Percentiles rank a stretch among this genome's conserved stretches.
These are phyloP conservation scores for Knufia fluminis DNA, from an alignment of 2,329 filamentous ascomycete genomes.

Conservation along the genomic window DNA sequence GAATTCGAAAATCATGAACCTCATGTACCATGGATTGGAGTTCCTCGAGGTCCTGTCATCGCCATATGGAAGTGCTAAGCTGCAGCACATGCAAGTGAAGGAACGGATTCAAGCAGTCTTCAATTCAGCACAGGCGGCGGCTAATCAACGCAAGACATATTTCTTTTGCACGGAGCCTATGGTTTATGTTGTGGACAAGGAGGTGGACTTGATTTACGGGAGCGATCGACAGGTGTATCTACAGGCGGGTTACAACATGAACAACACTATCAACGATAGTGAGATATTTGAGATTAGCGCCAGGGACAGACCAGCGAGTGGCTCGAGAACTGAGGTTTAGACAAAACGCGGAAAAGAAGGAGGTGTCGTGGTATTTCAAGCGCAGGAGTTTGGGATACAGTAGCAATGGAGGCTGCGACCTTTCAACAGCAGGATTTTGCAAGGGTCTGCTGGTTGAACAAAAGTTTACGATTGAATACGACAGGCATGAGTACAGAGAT, in stretches of 20 bases:
- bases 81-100: constrained; percentile 43
- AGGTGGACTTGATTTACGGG: constrained; percentile 38
- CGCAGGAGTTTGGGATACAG: background rate
- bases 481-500: no score
- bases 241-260: constrained; percentile 6
- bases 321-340: no score
- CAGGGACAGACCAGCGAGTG: no score
- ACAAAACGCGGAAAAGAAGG: no score
- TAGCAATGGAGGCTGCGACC: no score
- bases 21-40: constrained; percentile 44
- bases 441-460: no score
- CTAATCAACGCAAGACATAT: constrained; percentile 29
- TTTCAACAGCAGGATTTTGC: no score
- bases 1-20: constrained; percentile 37
- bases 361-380: background rate
- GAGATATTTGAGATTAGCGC: constrained; percentile 1
- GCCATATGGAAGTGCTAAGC: constrained; percentile 51
- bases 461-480: no score
- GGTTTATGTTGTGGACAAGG: constrained; percentile 32
- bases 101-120: constrained; percentile 38
- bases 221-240: constrained; percentile 22
- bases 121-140: constrained; percentile 28
- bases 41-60: constrained; percentile 48
- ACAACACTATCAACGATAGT: background rate
- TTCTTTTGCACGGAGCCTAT: constrained; percentile 32